phyloP scores from a whole-genome alignment of 805 yeast genomes.

The Metahyphopichia silvanorum region DNA sequence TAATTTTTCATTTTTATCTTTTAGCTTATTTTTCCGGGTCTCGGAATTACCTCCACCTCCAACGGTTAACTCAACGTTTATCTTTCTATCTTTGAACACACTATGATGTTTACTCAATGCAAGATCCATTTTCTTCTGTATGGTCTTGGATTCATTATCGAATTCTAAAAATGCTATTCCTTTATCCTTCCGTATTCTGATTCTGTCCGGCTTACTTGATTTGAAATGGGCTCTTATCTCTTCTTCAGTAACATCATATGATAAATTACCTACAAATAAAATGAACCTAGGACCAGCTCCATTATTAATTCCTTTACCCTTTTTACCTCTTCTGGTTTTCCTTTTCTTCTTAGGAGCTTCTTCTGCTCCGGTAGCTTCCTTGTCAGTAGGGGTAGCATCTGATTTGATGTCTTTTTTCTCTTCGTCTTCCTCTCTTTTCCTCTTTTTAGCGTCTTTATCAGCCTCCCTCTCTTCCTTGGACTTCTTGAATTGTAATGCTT shows the following conservation, averaged over 20 bases:
- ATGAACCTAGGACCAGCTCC: slow-evolving; percentile 65
- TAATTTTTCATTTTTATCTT: slow-evolving; percentile 73
- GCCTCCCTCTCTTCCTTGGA: slow-evolving; percentile 38
- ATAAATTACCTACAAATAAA: slow-evolving; percentile 87
- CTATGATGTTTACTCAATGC: slow-evolving; percentile 86
- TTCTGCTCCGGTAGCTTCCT: slow-evolving; percentile 12
- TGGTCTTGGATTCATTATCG: slow-evolving; percentile 52
- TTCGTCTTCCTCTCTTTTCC: slow-evolving; percentile 23
- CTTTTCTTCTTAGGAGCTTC: slow-evolving; percentile 57
- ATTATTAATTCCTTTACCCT: slow-evolving; percentile 54
- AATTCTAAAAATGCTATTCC: slow-evolving; percentile 94
- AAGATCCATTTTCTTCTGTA: slow-evolving; percentile 75
- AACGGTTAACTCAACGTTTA: slow-evolving; percentile 93
- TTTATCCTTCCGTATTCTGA: slow-evolving; percentile 78
- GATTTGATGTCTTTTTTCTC: slow-evolving; percentile 22
- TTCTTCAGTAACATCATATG: slow-evolving; percentile 62
- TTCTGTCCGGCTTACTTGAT: slow-evolving; percentile 64
- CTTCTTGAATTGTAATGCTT: slow-evolving; percentile 56
- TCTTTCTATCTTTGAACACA: slow-evolving; percentile 62
- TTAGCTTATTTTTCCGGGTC: slow-evolving; percentile 62
- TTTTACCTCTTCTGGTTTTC: slow-evolving; percentile 76
- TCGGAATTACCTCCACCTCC: slow-evolving; percentile 96
- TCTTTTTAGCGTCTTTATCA: slow-evolving; percentile 30
- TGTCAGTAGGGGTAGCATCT: slow-evolving; percentile 12
- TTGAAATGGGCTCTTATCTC: slow-evolving; percentile 72